Evolutionary conservation across 2,329 filamentous ascomycete species (phyloP), one percentile per base, ranked within the genome.

Genomic region (Cryoendolithus antarcticus): DNA sequence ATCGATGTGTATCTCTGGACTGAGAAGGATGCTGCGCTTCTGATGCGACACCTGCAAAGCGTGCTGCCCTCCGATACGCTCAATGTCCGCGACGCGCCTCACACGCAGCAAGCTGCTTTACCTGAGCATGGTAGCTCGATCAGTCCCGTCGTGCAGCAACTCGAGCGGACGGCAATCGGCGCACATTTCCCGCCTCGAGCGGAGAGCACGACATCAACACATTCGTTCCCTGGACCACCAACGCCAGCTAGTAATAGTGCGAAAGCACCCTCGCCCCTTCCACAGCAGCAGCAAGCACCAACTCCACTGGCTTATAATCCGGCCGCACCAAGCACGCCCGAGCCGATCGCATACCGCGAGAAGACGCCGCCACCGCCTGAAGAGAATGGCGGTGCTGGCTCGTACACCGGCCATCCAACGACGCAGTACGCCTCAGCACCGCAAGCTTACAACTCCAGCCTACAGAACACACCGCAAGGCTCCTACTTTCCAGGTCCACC

Each of bases 1-100:
- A 57, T 88, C 41, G 82, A 88, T 53, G 64, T 88, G 9, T 89
- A 89, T 63, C 82, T 88, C 54, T 86, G 81, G 80, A 84, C 77
- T 0, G 74, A 76, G 44, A 69, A 76, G 40, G 82, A 88, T 60
- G 81, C 82, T 1, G 63, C 76, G 21, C 71, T 76, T 41, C 83
- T 88, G 47, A 63, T 86, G 44, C 80, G 80, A 50, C 77, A 75
- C 9, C 64, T 85, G 39, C 68, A 78, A 37, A 70, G 75, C 39
- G 72, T 85, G 4, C 59, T 85, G 19, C 77, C 81, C 3, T 56
- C 67, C 0, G 60, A 66, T 6, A 76, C 78, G 44, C 65, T 82
- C 27, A 71, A 77, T 29, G 66, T 83, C n/a, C 62, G 71, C 30
- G 75, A 82, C 51, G 79, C 81, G 51, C 80, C 81, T 4, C 34